Base-by-base conservation (phyloP, 305 asterid genomes). In the Lippia alba region DNA sequence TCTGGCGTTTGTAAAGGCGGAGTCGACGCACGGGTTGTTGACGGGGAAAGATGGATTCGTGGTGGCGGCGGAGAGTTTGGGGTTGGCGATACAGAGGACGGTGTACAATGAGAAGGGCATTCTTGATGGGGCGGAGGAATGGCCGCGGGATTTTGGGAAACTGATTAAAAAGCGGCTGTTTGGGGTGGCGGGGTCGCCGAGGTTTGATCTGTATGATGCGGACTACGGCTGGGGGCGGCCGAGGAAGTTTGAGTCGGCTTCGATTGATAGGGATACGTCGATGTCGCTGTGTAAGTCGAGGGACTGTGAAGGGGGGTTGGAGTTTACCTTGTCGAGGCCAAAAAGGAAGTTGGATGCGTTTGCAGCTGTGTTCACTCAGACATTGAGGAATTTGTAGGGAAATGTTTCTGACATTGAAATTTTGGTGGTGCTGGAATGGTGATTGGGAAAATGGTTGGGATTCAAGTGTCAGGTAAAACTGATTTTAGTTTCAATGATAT, bases 191-290 rank as follows among this genome's bases (percentile, higher is more conserved):
- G 86, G 86, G 0, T 82, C 81, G 54, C 86, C 83, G 8, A 36
- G 78, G n/a, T 76, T 78, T 20, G 83, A 82, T 65, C 71, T 78
- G 4, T 82, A 82, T 36, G 80, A 76, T 20, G 79, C 65, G 16
- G 83, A 82, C 67, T 82, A 72, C 64, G 86, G 83, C 0, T 82
- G 86, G 86, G 86, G 86, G 12, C 56, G 51, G 71, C 80, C 79
- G 64, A 77, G 12, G 71, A 80, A 80, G 70, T 74, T 61, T 18
- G 84, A 80, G 48, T 70, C 84, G 8, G 70, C 79, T 9, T 78
- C 86, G 3, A 82, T 76, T 8, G 86, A 78, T 17, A 14, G 61
- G 34, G 83, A 76, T 12, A 48, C 76, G 6, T 76, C 86, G 8
- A 78, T 82, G 82, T 82, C 86, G 1, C 48, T 82, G 10, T 76